Evolutionary conservation across 331 rosid genomes (phyloP).

Genomic region (Quercus phellos): DNA sequence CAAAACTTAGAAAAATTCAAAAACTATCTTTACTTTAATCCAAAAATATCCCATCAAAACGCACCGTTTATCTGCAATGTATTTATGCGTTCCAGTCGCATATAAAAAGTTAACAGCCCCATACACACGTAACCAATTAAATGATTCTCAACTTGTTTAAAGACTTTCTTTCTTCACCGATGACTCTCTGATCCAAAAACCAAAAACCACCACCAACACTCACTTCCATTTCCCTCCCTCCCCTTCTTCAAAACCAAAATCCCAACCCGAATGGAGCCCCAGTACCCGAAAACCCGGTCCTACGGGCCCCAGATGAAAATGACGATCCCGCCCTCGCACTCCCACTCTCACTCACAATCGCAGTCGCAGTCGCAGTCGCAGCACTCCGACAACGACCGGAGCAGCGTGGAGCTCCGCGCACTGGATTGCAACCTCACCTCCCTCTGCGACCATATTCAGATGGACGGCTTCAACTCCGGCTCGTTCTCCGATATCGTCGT

Average conservation of each 20-base stretch:
- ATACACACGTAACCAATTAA: no score
- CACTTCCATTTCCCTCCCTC: background rate
- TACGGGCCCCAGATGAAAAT: conserved; percentile 55
- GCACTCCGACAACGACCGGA: conserved; percentile 65
- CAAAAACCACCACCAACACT: background rate
- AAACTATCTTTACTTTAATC: no score
- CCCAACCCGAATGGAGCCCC: conserved; percentile 25
- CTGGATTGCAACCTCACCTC: conserved; percentile 94
- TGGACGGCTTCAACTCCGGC: conserved; percentile 88
- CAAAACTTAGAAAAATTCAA: no score
- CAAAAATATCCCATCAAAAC: no score
- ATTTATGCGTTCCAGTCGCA: no score
- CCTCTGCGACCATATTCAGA: conserved; percentile 87
- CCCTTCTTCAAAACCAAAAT: background rate
- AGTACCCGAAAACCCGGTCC: conserved; percentile 33
- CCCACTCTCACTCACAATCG: background rate
- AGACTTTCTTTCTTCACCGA: background rate
- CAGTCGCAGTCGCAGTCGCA: background rate
- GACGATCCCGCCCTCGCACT: conserved; percentile 45
- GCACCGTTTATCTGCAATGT: no score
- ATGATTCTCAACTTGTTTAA: no score
- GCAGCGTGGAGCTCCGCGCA: conserved; percentile 62
- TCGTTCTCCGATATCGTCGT: conserved; percentile 81
- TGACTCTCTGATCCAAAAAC: background rate
- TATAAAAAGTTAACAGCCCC: no score